Base-by-base conservation (phyloP, 192 early-diverging fungal species). In the Gamsiella multidivaricata region DNA sequence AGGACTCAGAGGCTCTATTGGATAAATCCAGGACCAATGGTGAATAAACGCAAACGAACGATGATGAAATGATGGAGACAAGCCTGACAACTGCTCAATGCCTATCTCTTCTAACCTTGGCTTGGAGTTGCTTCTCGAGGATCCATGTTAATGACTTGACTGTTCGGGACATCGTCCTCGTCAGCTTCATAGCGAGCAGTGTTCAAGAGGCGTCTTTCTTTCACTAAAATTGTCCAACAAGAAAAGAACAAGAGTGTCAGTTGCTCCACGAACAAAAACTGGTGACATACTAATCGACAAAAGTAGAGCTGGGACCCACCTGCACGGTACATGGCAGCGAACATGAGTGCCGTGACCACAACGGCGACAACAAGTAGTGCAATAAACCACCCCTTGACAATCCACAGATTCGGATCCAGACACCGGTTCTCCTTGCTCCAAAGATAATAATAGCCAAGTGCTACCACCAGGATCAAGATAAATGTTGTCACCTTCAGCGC, bases 351-450 rank as follows among this genome's bases (percentile, higher is more conserved):
- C 22, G 49, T 50, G 22, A 60, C 56, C 8, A 9, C n/a, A 12
- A 60, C 11, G n/a, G 56, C 47, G 2, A 58, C 20, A 3, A 31
- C 22, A 47, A 69, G 22, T 7, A 69, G 26, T 11, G 29, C 66
- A 69, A 69, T 60, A 43, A 60, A 69, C 66, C 66, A 69, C 22
- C 47, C 66, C 25, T 69, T 69, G 3, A 60, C 66, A 8, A 60
- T 51, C 57, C 66, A 69, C 22, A 59, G 47, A 2, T 14, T 36
- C 9, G 45, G 23, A 34, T 69, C 66, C 10, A 43, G 28, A 25
- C 57, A 69, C 3, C 25, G 43, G 37, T 69, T 69, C 28, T 69
- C 47, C 12, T 20, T 31, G 20, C 66, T 42, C 66, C 56, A 69
- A 17, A 69, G 50, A 26, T 60, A 59, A 25, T 60, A 69, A 14